Evolutionary conservation across 805 yeast species (phyloP).

Genomic region (Kurtzmaniella fragi): DNA sequence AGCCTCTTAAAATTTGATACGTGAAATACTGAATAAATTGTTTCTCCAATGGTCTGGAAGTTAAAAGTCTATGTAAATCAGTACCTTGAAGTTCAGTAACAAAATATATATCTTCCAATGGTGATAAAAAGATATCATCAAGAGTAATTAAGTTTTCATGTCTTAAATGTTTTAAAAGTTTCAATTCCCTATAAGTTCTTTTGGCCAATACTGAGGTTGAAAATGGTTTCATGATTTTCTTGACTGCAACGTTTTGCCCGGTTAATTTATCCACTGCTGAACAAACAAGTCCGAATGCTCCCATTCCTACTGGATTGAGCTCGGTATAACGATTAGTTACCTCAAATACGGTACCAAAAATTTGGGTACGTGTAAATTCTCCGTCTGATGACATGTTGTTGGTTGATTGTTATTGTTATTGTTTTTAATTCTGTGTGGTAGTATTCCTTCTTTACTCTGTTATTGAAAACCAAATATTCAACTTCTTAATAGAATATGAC

Average conservation of each 20-base stretch:
- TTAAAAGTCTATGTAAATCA: constrained; percentile 84
- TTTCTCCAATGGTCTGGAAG: constrained; percentile 89
- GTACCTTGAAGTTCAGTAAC: constrained; percentile 97
- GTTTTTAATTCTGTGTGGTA: too few relatives aligned
- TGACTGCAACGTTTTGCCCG: constrained; percentile 90
- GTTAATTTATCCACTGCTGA: constrained; percentile 92
- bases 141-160: constrained; percentile 93
- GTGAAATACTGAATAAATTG: constrained; percentile 96
- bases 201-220: constrained; percentile 92
- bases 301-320: constrained; percentile 98
- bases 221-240: constrained; percentile 97
- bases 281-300: constrained; percentile 97
- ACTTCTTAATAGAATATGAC: too few relatives aligned
- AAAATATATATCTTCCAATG: constrained; percentile 91
- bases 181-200: constrained; percentile 93
- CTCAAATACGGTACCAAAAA: constrained; percentile 93
- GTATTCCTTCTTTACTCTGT: too few relatives aligned
- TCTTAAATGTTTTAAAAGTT: constrained; percentile 83
- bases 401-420: too few relatives aligned
- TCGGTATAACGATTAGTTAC: constrained; percentile 87
- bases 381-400: constrained; percentile 36
- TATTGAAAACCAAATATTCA: too few relatives aligned
- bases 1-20: constrained; percentile 87
- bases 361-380: constrained; percentile 70
- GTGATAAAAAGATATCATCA: constrained; percentile 90